These are phyloP conservation scores for Dictyostelium firmibasis DNA, from an alignment of 78 protist species.

Conservation along the genomic window DNA sequence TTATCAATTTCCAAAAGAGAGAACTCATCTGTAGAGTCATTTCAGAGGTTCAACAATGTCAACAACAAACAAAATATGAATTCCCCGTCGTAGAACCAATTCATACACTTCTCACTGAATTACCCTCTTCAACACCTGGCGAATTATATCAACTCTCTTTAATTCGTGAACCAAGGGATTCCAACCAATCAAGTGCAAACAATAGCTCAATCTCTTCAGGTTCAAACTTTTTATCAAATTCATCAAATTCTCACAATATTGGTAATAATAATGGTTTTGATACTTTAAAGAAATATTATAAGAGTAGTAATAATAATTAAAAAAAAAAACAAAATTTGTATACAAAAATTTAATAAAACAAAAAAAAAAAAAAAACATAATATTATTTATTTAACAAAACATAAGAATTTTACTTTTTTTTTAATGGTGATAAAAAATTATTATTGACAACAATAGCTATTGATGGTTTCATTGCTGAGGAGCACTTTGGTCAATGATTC, in stretches of 20 bases:
- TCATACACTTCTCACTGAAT: conserved; percentile 73
- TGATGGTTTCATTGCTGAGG: no score
- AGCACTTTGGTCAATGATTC: no score
- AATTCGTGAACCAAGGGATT: conserved; percentile 58
- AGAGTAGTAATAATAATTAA: not conserved
- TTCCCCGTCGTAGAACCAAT: conserved; percentile 84
- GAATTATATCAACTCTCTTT: conserved; percentile 75
- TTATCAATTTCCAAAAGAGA: conserved; percentile 84
- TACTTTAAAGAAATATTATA: conserved; percentile 8
- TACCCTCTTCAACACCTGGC: conserved; percentile 60
- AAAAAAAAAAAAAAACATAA: no score
- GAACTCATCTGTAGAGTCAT: conserved; percentile 72
- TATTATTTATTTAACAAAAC: not conserved
- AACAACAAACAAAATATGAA: conserved; percentile 41
- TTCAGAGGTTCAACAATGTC: conserved; percentile 59
- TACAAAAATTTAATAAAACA: not conserved
- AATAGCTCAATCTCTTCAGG: not conserved
- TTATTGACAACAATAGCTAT: no score
- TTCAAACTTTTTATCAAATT: conserved; percentile 1
- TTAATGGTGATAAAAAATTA: no score
- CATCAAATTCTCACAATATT: not conserved
- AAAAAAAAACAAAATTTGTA: not conserved
- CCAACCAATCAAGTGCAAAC: not conserved
- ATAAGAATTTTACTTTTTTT: no score
- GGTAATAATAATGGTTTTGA: conserved; percentile 16